Evolutionary conservation across 1,284 basidiomycete species (phyloP), one percentile per base, ranked within the genome.

Genomic region (Malassezia sympodialis): DNA sequence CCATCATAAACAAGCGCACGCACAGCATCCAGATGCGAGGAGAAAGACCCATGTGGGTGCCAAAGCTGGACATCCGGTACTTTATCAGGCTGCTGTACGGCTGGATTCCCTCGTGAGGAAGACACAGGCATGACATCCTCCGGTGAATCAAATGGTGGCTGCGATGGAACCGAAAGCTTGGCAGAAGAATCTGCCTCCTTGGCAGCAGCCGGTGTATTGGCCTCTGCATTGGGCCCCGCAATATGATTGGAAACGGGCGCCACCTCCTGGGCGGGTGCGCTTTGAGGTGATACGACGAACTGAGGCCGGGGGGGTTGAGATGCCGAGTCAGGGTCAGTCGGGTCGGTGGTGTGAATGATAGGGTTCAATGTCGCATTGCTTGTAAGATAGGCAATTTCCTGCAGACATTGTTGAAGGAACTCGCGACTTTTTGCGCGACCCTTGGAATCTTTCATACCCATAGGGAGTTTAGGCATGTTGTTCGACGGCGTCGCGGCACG

Each of bases 291-390:
- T 19, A 21, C 37, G 10, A 21, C 19, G 19, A 39, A 39, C 10
- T 39, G 17, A 11, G 53, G 53, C 4, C 53, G 45, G 7, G 46
- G 37, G 8, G 28, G 37, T 4, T 26, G 26, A 10, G 47, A 30
- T 17, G 26, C 24, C 27, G n/a, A 15, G 17, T 37, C 41, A 1
- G 39, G 1, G 10, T 55, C 41, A 34, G 21, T 15, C 5, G 46
- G n/a, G 35, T 40, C 32, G 3, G 26, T 14, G 8, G 41, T 58
- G 41, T 68, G 64, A 0, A 64, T 59, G 31, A 99, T 80, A 32
- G 93, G 94, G 75, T 99, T 99, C 79, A 98, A 84, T 3, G 93
- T 91, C 72, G 93, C 87, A 1, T 90, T 84, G 2, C 90, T 96
- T 0, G 93, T 99, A 49, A 99, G 79, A 76, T 99, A 98, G 8